A percentile compares a stretch with the other conserved stretches of the same genome.
These are phyloP conservation scores for Daldinia sp. DNA, from an alignment of 2,329 filamentous ascomycete species.

Conservation along the genomic window DNA sequence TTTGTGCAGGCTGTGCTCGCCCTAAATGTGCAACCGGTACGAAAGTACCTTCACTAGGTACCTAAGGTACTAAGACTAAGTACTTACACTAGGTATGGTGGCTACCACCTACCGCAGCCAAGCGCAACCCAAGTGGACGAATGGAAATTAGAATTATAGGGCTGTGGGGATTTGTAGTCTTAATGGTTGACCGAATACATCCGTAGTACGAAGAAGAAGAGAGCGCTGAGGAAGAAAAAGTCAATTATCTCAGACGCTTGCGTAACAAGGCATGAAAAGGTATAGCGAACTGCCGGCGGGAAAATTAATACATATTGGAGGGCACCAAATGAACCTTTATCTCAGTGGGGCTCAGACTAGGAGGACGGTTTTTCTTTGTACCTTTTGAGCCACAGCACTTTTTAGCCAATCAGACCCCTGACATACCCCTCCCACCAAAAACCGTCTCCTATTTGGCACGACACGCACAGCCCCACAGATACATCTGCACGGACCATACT, in stretches of 20 bases:
- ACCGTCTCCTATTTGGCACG: no score
- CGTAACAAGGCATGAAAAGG: conserved; percentile 10
- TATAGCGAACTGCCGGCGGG: conserved; percentile 28
- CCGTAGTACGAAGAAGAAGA: background rate
- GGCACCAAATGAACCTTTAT: no score
- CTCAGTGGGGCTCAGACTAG: no score
- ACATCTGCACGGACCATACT: no score
- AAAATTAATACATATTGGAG: conserved; percentile 15
- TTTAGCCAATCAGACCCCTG: no score
- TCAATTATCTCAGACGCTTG: conserved; percentile 27
- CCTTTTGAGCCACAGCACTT: no score
- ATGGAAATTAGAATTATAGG: conserved; percentile 23
- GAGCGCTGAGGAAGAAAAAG: background rate
- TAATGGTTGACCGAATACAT: conserved; percentile 24
- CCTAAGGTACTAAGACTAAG: background rate
- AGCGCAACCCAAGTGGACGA: conserved; percentile 19
- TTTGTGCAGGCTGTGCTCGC: conserved; percentile 8
- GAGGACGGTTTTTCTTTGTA: no score
- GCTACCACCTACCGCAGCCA: conserved; percentile 8
- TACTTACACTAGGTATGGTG: background rate
- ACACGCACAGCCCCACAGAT: no score
- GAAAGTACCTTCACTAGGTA: conserved; percentile 10
- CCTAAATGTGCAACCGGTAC: conserved; percentile 29
- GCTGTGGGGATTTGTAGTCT: conserved; percentile 19
- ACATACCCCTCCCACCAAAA: no score